A percentile compares a stretch with the other conserved stretches of the same genome.
phyloP scores from a whole-genome alignment of 306 rosid species.

The Coriaria nepalensis region DNA sequence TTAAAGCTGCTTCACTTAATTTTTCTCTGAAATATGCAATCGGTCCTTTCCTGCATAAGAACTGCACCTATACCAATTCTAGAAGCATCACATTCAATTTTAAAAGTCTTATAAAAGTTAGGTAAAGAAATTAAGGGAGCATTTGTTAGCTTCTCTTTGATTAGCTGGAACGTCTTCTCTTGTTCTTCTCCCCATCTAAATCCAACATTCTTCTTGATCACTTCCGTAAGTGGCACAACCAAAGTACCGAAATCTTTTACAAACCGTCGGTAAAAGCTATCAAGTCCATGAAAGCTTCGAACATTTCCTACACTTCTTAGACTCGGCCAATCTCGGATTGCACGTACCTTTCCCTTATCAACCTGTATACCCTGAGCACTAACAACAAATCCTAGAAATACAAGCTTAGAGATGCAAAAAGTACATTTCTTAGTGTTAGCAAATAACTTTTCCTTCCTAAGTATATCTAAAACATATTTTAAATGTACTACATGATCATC shows the following conservation, averaged over 20 bases:
- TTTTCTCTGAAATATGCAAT: neutral
- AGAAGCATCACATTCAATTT: neutral
- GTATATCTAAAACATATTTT: no score
- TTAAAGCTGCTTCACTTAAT: neutral
- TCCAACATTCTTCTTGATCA: neutral
- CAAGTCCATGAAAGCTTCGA: neutral
- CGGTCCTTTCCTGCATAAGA: neutral
- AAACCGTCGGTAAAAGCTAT: neutral
- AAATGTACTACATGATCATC: no score
- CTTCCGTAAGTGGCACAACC: no score
- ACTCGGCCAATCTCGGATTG: constrained; percentile 3
- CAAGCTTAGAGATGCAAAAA: no score
- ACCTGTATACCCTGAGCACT: constrained; percentile 1
- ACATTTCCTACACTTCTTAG: neutral
- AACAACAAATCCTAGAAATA: constrained; percentile 12
- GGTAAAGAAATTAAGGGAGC: neutral
- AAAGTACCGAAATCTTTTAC: neutral
- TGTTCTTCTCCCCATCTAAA: neutral
- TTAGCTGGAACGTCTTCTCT: neutral
- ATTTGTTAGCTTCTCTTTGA: neutral
- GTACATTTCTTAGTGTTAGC: no score
- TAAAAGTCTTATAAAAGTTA: no score
- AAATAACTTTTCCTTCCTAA: no score
- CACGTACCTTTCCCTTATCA: neutral
- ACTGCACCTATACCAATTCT: neutral